phyloP scores from a whole-genome alignment of 805 yeast genomes.

The Schwanniomyces occidentalis region DNA sequence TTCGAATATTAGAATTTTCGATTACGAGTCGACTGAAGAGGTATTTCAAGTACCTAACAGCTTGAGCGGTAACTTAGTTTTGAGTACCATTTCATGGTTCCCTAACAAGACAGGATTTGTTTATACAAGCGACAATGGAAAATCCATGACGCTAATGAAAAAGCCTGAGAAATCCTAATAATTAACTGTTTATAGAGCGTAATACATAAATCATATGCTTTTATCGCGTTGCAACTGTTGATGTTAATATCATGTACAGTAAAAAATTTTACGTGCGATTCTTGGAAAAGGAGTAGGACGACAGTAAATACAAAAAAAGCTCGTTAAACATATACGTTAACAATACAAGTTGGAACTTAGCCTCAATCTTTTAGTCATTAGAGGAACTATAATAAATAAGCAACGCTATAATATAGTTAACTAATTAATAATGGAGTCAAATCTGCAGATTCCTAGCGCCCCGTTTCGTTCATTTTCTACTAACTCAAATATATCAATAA shows the following conservation, averaged over 20 bases:
- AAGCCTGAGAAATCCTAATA: conserved; percentile 11
- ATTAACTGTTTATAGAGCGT: no score
- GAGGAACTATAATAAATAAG: no score
- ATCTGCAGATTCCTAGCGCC: conserved; percentile 20
- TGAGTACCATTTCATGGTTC: conserved; percentile 32
- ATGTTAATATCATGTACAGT: no score
- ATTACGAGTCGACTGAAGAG: conserved; percentile 25
- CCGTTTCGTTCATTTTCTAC: conserved; percentile 42
- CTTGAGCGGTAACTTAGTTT: conserved; percentile 26
- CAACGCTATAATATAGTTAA: no score
- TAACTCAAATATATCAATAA: conserved; percentile 29
- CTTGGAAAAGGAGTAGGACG: no score
- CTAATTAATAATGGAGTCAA: conserved; percentile 11
- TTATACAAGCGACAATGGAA: conserved; percentile 30
- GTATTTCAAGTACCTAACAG: conserved; percentile 33
- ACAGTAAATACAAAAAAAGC: no score
- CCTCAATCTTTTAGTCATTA: no score
- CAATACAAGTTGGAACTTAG: no score
- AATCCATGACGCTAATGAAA: conserved; percentile 24
- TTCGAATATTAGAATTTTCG: conserved; percentile 42
- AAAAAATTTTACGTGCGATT: no score
- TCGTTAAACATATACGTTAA: no score
- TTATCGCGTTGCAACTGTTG: no score
- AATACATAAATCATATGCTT: no score
- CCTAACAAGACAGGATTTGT: conserved; percentile 34